Conservation (phyloP, 2,329 filamentous ascomycete genomes). For the Ilyonectria mors-panacis region DNA sequence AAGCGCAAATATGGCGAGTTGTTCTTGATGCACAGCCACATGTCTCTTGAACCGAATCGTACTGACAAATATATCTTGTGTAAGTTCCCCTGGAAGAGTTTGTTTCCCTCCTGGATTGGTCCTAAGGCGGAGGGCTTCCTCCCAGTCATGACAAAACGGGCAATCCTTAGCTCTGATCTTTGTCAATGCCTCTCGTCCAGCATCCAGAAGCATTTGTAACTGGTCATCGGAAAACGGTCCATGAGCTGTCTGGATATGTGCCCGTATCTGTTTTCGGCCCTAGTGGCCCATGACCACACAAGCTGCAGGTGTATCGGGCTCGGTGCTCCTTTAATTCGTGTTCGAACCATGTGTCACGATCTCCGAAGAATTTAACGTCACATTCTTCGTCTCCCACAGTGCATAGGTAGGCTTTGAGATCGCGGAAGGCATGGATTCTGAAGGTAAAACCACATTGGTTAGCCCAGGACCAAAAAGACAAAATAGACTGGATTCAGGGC, state of each 20-base stretch:
- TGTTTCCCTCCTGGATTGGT: not conserved
- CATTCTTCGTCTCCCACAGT: conserved; percentile 4
- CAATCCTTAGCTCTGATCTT: conserved; percentile 2
- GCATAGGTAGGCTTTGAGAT: conserved; percentile 27
- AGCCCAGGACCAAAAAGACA: not conserved
- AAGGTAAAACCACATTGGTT: not conserved
- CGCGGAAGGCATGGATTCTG: conserved; percentile 24
- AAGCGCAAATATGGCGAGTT: conserved; percentile 17
- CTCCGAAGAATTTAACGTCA: not conserved
- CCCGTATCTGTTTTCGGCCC: not conserved
- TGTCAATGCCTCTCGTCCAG: not conserved
- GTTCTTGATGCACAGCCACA: conserved; percentile 16
- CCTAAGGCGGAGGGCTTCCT: not conserved
- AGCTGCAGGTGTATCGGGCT: not conserved
- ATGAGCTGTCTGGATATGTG: not conserved
- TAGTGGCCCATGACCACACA: conserved; percentile 1
- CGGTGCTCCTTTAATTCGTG: conserved; percentile 14
- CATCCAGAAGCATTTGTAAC: not conserved
- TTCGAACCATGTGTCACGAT: conserved; percentile 2
- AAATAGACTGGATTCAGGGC: not conserved
- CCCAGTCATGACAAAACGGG: conserved; percentile 19
- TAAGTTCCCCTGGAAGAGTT: not conserved
- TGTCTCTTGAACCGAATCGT: conserved; percentile 13
- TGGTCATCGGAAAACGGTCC: conserved; percentile 8
- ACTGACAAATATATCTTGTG: conserved; percentile 5